Evolutionary conservation across 768 basidiomycete species (phyloP), one percentile per base, ranked within the genome.

Genomic region (Cyclocybe aegerita): DNA sequence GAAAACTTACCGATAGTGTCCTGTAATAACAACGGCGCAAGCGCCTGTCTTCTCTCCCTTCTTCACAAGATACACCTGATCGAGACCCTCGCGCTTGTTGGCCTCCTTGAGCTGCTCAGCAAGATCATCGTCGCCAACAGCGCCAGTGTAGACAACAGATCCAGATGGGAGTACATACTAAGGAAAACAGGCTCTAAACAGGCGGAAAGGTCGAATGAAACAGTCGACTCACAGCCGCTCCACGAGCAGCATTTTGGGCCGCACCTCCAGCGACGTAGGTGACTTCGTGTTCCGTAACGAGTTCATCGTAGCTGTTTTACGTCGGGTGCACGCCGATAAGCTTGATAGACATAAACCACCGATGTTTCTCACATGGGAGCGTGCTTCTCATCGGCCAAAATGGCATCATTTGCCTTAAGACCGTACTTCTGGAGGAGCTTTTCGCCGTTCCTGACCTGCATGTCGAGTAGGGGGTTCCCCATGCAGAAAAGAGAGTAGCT

Each of bases 211-310:
- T 34, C 3, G 10, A n/a, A 37, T 12, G 6, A 29, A 39, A 29
- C 10, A 29, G 16, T 36, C 34, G 17, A 72, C 93, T 53, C 69
- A 97, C 96, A 39, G 97, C 94, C 59, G 96, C 97, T 57, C 86
- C 95, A 43, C 97, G 90, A 49, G 96, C 95, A 62, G 95, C 84
- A 64, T 99, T 99, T 69, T 99, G 97, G 29, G 92, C 84, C 29
- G 97, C 96, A 61, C 97, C 97, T 53, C 97, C 97, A 46, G 97
- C 96, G 46, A 98, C 95, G 63, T 94, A 99, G 44, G 85, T 86
- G 45, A 93, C 81, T 53, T 87, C 60, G 68, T 89, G 70, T 52
- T 92, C 78, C 52, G 79, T 80, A 40, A 88, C 82, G 55, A 98
- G 69, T 60, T 98, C 93, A 3, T 89, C 88, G 69, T 98, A 99